phyloP scores from a whole-genome alignment of 2,329 filamentous ascomycete species.

The Ambrosiella xylebori region DNA sequence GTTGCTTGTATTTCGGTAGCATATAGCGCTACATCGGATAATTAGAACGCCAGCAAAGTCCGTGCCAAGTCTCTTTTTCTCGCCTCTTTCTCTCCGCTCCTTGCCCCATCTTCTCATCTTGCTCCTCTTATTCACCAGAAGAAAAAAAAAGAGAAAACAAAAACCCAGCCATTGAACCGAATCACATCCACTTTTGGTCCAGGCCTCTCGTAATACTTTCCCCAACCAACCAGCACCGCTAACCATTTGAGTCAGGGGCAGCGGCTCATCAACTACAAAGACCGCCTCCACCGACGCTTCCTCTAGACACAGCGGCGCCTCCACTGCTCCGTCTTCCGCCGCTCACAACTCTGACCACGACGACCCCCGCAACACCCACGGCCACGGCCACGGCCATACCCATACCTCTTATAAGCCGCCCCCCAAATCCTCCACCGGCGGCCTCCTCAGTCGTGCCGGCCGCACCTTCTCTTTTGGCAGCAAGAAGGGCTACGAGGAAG shows the following conservation, averaged over 20 bases:
- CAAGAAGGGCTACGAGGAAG: conserved; percentile 25
- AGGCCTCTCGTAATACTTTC: background rate
- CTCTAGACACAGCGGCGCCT: conserved; percentile 43
- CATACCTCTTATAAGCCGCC: conserved; percentile 20
- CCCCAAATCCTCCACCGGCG: conserved; percentile 30
- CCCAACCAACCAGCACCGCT: conserved; percentile 3
- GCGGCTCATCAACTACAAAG: conserved; percentile 41
- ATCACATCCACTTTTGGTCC: no score
- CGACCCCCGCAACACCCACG: conserved; percentile 1
- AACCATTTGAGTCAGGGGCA: conserved; percentile 15
- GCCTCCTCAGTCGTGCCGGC: conserved; percentile 38
- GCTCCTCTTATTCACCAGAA: background rate
- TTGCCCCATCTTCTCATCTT: background rate
- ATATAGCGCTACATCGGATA: no score
- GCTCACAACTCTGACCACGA: conserved; percentile 17
- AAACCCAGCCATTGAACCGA: no score
- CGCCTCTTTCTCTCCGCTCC: background rate
- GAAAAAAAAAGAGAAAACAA: no score
- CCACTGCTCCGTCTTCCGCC: conserved; percentile 42
- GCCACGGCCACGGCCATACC: conserved; percentile 5
- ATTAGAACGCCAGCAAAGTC: background rate
- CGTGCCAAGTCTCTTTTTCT: conserved; percentile 2
- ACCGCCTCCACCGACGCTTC: conserved; percentile 42
- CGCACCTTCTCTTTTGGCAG: conserved; percentile 42
- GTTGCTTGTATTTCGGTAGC: no score